Conservation (phyloP, 1,284 basidiomycete genomes). For the Mycena sp. region DNA sequence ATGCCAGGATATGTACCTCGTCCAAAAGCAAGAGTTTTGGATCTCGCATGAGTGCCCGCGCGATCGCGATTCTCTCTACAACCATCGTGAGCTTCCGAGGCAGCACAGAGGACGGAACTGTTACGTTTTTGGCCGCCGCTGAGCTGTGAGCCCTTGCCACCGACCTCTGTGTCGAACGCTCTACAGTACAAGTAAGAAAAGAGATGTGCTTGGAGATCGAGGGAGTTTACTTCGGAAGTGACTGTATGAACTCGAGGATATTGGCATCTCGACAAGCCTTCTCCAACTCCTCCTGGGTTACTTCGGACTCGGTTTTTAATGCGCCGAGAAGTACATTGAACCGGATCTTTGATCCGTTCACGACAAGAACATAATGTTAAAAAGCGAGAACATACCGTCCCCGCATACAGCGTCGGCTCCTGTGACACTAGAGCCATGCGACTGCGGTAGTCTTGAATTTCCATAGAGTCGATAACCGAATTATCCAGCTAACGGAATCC, state of each 20-base stretch:
- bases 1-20: slow-evolving; percentile 50
- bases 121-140: slow-evolving; percentile 93
- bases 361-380: not conserved
- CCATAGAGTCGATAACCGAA: slow-evolving; percentile 80
- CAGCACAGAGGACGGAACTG: not conserved
- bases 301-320: slow-evolving; percentile 81
- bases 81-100: slow-evolving; percentile 14
- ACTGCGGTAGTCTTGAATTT: slow-evolving; percentile 85
- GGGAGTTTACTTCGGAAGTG: slow-evolving; percentile 78
- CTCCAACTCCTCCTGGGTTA: slow-evolving; percentile 90
- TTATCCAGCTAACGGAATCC: slow-evolving; percentile 72
- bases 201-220: no score
- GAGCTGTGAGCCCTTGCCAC: slow-evolving; percentile 93
- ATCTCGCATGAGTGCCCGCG: slow-evolving; percentile 93
- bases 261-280: slow-evolving; percentile 88
- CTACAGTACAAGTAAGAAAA: slow-evolving; percentile 41
- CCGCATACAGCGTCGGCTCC: slow-evolving; percentile 90
- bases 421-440: slow-evolving; percentile 92
- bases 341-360: slow-evolving; percentile 33
- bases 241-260: slow-evolving; percentile 91
- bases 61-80: slow-evolving; percentile 94
- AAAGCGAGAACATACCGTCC: slow-evolving; percentile 59
- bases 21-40: slow-evolving; percentile 94
- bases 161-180: slow-evolving; percentile 92
- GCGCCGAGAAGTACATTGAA: slow-evolving; percentile 94